Percentiles rank a stretch among this genome's conserved stretches.
Evolutionary conservation across 768 basidiomycete genomes (phyloP).

Genomic region (Pleurotus cornucopiae): DNA sequence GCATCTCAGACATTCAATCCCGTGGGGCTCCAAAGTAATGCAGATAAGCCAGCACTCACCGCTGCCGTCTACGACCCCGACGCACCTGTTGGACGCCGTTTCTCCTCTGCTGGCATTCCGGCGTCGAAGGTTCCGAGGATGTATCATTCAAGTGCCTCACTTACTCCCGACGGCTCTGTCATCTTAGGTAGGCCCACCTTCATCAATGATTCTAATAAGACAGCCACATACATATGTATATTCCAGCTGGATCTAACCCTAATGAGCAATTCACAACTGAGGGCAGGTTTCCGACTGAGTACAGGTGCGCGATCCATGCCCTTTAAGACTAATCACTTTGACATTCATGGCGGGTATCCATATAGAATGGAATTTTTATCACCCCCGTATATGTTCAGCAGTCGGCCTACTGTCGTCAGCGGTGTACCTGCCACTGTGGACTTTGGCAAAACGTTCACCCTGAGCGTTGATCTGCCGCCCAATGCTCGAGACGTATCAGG

Average conservation of each 20-base stretch:
- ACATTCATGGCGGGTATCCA: background rate
- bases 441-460: slow-evolving; percentile 32
- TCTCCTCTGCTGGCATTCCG: slow-evolving; percentile 25
- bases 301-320: slow-evolving; percentile 15
- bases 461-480: slow-evolving; percentile 28
- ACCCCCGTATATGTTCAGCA: slow-evolving; percentile 36
- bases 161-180: slow-evolving; percentile 26
- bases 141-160: slow-evolving; percentile 29
- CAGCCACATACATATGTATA: background rate
- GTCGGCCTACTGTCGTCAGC: slow-evolving; percentile 28
- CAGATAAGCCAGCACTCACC: slow-evolving; percentile 28
- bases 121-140: slow-evolving; percentile 25
- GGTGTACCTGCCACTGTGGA: slow-evolving; percentile 31
- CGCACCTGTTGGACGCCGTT: slow-evolving; percentile 21
- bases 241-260: slow-evolving; percentile 42
- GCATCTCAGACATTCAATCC: slow-evolving; percentile 2
- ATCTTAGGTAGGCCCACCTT: slow-evolving; percentile 16
- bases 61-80: slow-evolving; percentile 28
- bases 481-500: slow-evolving; percentile 23
- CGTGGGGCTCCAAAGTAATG: slow-evolving; percentile 22
- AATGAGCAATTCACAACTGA: slow-evolving; percentile 27
- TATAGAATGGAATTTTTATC: slow-evolving; percentile 30
- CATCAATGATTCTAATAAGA: background rate
- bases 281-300: slow-evolving; percentile 26
- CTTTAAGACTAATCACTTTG: background rate